Evolutionary conservation across 192 early-diverging fungal species (phyloP).

Genomic region (Linnemannia exigua): DNA sequence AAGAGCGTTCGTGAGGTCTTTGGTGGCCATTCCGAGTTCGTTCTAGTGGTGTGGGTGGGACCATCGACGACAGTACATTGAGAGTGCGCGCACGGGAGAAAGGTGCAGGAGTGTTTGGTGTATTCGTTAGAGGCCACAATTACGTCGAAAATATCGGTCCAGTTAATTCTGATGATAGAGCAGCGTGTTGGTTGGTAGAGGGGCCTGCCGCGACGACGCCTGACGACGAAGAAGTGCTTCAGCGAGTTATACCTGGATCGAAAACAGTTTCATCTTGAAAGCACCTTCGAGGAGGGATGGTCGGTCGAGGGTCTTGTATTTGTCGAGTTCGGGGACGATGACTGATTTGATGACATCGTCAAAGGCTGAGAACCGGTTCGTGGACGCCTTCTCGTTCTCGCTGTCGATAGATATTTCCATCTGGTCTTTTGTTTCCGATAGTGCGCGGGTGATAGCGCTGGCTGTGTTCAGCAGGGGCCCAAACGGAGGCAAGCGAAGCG

Average conservation of each 20-base stretch:
- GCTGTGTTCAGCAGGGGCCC: conserved; percentile 31
- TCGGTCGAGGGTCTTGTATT: conserved; percentile 17
- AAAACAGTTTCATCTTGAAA: conserved; percentile 44
- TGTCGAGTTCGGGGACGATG: conserved; percentile 17
- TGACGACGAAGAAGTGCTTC: not conserved
- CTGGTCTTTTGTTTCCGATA: not conserved
- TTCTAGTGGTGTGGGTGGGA: conserved; percentile 20
- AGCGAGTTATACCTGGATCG: conserved; percentile 35
- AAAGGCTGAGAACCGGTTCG: not conserved
- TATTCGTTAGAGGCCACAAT: not conserved
- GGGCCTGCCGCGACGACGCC: conserved; percentile 8
- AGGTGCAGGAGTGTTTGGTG: conserved; percentile 3
- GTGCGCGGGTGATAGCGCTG: conserved; percentile 22
- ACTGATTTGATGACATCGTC: conserved; percentile 21
- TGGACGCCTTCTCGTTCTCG: conserved; percentile 1
- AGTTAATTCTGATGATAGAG: not conserved
- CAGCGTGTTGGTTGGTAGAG: not conserved
- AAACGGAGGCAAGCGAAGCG: conserved; percentile 25
- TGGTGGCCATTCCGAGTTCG: conserved; percentile 25
- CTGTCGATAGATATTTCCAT: not conserved
- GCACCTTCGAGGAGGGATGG: conserved; percentile 29
- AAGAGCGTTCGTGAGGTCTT: conserved; percentile 19
- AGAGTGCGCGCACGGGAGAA: not conserved
- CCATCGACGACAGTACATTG: not conserved
- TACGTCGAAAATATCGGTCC: not conserved